Evolutionary conservation across 1,284 basidiomycete genomes (phyloP).

Genomic region (Cutaneotrichosporon cavernicola): DNA sequence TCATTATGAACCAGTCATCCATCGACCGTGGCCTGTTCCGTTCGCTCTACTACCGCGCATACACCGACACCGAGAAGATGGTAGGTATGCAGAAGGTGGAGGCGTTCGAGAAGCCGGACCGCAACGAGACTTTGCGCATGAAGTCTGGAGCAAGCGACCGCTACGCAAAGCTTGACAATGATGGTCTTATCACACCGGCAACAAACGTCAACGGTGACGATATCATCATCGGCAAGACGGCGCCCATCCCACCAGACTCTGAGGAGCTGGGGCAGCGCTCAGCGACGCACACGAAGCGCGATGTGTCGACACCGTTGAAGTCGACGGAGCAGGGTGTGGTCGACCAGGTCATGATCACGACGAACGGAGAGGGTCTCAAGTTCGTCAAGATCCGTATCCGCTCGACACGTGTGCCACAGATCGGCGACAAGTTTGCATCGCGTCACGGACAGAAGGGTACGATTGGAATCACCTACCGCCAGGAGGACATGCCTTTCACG

Average conservation of each 20-base stretch:
- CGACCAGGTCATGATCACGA: constrained; percentile 95
- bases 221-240: constrained; percentile 99
- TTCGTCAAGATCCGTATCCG: constrained; percentile 98
- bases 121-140: constrained; percentile 90
- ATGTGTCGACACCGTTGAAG: constrained; percentile 96
- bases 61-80: constrained; percentile 98
- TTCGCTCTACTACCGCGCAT: constrained; percentile 96
- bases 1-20: constrained; percentile 99
- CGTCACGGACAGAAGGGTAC: constrained; percentile 99
- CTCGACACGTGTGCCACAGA: constrained; percentile 93
- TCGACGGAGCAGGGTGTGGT: constrained; percentile 97
- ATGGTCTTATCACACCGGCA: constrained; percentile 92
- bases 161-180: constrained; percentile 96
- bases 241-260: constrained; percentile 91
- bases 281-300: constrained; percentile 82
- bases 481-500: constrained; percentile 99
- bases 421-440: constrained; percentile 98
- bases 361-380: constrained; percentile 92
- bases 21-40: constrained; percentile 98
- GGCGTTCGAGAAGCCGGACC: constrained; percentile 94
- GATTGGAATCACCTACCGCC: constrained; percentile 97
- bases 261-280: constrained; percentile 96
- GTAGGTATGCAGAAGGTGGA: constrained; percentile 88
- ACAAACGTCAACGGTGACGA: constrained; percentile 95
- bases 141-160: constrained; percentile 78